A percentile compares a stretch with the other conserved stretches of the same genome.
Evolutionary conservation across 1,284 basidiomycete genomes (phyloP).

Genomic region (Fomitopsis betulina): DNA sequence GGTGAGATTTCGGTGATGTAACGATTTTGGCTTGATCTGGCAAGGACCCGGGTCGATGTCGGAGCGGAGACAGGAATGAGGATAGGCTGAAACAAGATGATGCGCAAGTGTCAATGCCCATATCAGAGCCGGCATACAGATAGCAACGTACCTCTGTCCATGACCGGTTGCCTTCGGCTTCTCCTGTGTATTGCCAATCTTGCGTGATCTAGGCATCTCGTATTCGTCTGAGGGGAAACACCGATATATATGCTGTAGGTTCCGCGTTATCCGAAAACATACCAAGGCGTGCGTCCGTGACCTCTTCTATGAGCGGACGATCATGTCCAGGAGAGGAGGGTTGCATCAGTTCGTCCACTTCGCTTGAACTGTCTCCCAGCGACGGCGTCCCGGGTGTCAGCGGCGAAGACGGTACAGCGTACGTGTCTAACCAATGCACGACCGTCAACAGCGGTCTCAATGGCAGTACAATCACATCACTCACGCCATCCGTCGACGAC

Average conservation of each 20-base stretch:
- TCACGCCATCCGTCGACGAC: conserved; percentile 57
- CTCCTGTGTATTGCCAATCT: conserved; percentile 14
- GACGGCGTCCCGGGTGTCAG: conserved; percentile 29
- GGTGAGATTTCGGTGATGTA: conserved; percentile 24
- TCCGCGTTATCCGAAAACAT: background rate
- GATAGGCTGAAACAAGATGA: conserved; percentile 24
- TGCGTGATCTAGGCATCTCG: conserved; percentile 23
- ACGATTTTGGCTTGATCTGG: conserved; percentile 18
- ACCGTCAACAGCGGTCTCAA: background rate
- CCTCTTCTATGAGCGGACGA: conserved; percentile 26
- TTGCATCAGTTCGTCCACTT: conserved; percentile 41
- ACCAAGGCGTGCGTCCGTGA: conserved; percentile 42
- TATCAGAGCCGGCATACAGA: conserved; percentile 4
- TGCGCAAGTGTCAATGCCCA: background rate
- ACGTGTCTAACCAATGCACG: conserved; percentile 6
- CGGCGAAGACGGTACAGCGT: conserved; percentile 18
- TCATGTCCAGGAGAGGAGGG: conserved; percentile 35
- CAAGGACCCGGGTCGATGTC: conserved; percentile 11
- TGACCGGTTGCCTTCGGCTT: conserved; percentile 19
- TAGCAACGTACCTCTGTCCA: conserved; percentile 15
- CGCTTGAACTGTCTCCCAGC: conserved; percentile 25
- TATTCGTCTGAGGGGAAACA: conserved; percentile 29
- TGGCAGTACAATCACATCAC: background rate
- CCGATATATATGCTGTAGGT: background rate
- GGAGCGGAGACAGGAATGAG: conserved; percentile 31